Evolutionary conservation across 352 stramenopile genomes (phyloP), one percentile per base, ranked within the genome.

Genomic region (Peronosclerospora sorghi): DNA sequence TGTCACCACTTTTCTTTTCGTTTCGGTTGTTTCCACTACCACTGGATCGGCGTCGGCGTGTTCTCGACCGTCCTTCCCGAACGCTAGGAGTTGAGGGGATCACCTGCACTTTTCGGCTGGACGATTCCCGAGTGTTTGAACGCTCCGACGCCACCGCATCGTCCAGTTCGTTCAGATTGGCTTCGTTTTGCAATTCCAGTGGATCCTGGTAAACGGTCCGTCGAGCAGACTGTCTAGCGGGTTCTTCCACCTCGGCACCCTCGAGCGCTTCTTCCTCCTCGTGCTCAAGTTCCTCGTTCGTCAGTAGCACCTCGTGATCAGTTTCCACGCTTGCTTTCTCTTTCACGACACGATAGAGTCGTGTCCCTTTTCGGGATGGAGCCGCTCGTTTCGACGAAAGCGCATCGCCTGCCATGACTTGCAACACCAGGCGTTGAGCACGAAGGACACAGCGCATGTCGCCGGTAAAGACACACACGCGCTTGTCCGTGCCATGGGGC

Each of bases 391-490:
- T 78, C 34, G 55, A 73, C 10, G 65, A 68, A 26, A 77, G 75
- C 1, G 45, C 54, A 32, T 83, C 73, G 17, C 65, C 65, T 17
- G 74, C 71, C n/a, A 82, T 49, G 28, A 80, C 55, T 29, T 78
- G 67, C 26, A 86, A 54, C 9, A 86, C 47, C 3, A 86, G 53
- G 20, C 69, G 59, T 44, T 84, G 45, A 0, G 71, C 74, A 6
- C 59, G 59, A 40, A 86, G 54, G 5, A 81, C 69, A 17, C 54
- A 56, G 13, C 41, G 20, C 54, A 74, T 65, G 6, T 81, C 69
- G 1, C 74, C 71, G 17, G 54, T 69, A 39, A 86, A 54, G 8
- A 83, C 44, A 35, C 71, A 84, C 5, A 86, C 37, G 0, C 71
- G 58, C 15, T 78, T 66, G 12, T 72, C 49, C 15, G 13, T 4